Evolutionary conservation across 176 grass and related monocot genomes (phyloP).

Genomic region (Dendrocalamus sinicus): DNA sequence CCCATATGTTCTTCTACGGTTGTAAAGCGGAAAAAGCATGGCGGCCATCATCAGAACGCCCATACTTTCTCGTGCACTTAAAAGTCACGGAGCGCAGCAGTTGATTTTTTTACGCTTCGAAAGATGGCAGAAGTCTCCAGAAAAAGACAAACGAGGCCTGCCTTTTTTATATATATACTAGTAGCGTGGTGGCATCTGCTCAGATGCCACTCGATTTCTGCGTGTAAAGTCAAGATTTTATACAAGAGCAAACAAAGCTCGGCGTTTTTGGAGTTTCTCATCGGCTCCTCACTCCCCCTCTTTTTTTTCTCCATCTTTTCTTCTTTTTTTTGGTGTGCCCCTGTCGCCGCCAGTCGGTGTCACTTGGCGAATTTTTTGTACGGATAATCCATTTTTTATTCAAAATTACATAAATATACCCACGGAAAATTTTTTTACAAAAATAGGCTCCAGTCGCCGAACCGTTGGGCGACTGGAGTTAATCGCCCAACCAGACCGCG

Average conservation of each 20-base stretch:
- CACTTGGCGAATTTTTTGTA: not conserved
- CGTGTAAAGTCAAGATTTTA: constrained; percentile 33
- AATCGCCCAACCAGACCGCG: too few relatives aligned
- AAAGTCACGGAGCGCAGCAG: constrained; percentile 33
- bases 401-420: too few relatives aligned
- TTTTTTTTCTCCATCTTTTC: not conserved
- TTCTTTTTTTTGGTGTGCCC: not conserved
- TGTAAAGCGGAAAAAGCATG: constrained; percentile 22
- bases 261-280: constrained; percentile 24
- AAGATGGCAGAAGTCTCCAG: constrained; percentile 27
- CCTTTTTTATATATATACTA: not conserved
- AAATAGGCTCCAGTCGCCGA: too few relatives aligned
- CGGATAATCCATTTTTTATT: too few relatives aligned
- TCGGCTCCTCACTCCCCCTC: too few relatives aligned
- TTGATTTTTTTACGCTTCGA: constrained; percentile 26
- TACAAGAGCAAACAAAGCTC: not conserved
- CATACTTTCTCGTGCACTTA: constrained; percentile 43
- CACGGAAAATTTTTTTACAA: too few relatives aligned
- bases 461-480: too few relatives aligned
- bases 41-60: constrained; percentile 23
- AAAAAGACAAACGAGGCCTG: constrained; percentile 45
- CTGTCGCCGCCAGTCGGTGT: not conserved
- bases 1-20: not conserved
- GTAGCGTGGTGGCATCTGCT: not conserved
- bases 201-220: not conserved